phyloP scores from a whole-genome alignment of 2,329 filamentous ascomycete species.

The Magnaporthales sp. region DNA sequence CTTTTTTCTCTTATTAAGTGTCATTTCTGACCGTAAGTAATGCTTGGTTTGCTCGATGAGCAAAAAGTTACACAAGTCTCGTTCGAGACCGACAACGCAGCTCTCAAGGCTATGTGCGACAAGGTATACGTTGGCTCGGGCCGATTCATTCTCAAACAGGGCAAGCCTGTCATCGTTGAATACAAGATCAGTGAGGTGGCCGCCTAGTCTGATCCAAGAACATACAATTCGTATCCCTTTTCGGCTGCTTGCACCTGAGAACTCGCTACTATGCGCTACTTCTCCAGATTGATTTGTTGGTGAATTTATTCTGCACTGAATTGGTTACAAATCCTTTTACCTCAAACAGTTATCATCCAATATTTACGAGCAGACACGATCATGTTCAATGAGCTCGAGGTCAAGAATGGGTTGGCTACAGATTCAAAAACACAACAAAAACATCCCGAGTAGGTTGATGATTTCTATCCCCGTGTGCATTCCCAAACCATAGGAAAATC shows the following conservation, averaged over 20 bases:
- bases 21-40: background rate
- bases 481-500: background rate
- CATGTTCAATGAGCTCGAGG: background rate
- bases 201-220: constrained; percentile 4
- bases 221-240: background rate
- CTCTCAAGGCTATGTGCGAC: constrained; percentile 25
- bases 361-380: background rate
- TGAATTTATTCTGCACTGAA: background rate
- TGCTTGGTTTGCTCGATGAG: background rate
- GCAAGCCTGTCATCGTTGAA: constrained; percentile 29
- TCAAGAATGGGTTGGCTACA: background rate
- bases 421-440: background rate
- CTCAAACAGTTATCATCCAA: background rate
- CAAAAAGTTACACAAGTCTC: constrained; percentile 23
- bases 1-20: background rate
- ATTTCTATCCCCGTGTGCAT: background rate
- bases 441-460: background rate
- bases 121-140: constrained; percentile 32
- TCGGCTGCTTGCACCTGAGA: background rate
- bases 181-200: constrained; percentile 35
- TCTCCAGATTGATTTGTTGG: too few species aligned
- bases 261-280: background rate
- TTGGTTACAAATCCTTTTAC: background rate
- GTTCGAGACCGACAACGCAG: constrained; percentile 26
- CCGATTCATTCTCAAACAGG: constrained; percentile 29